Conservation (phyloP, 495 filamentous ascomycete species). For the Aspergillus sclerotiicarbonarius region DNA sequence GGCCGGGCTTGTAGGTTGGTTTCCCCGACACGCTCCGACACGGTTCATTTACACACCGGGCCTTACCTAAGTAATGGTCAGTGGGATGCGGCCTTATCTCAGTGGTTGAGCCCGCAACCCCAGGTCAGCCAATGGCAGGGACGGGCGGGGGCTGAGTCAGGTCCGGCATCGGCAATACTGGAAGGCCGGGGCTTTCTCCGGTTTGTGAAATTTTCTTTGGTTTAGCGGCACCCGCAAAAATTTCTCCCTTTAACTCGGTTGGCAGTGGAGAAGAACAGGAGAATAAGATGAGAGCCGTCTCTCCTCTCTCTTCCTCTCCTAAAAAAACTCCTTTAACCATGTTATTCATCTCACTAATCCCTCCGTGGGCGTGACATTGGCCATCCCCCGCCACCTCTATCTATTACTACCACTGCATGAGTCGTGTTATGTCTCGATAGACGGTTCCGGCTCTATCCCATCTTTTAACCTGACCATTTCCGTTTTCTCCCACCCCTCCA, state of each 20-base stretch:
- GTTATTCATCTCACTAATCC: slow-evolving; percentile 20
- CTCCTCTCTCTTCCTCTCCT: slow-evolving; percentile 19
- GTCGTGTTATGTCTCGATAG: slow-evolving; percentile 21
- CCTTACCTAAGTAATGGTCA: no score
- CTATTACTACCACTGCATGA: slow-evolving; percentile 8
- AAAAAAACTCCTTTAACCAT: slow-evolving; percentile 26
- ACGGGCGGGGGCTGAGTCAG: slow-evolving; percentile 4
- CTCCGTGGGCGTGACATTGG: slow-evolving; percentile 27
- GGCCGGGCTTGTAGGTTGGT: no score
- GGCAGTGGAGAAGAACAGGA: slow-evolving; percentile 15
- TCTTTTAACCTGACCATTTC: slow-evolving; percentile 9
- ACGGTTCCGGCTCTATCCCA: slow-evolving; percentile 11
- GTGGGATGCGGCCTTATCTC: no score
- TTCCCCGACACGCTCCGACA: no score
- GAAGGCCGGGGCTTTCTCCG: neutral
- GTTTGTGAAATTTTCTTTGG: slow-evolving; percentile 13
- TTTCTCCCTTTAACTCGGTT: slow-evolving; percentile 18
- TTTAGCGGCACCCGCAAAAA: slow-evolving; percentile 21
- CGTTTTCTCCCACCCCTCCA: slow-evolving; percentile 18
- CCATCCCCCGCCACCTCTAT: slow-evolving; percentile 6
- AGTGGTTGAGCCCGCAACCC: no score
- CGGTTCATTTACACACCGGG: no score
- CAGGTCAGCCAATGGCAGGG: no score
- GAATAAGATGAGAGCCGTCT: slow-evolving; percentile 5
- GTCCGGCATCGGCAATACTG: slow-evolving; percentile 10